These are phyloP conservation scores for Podosphaera fusca DNA, from an alignment of 2,329 filamentous ascomycete species.

Conservation along the genomic window DNA sequence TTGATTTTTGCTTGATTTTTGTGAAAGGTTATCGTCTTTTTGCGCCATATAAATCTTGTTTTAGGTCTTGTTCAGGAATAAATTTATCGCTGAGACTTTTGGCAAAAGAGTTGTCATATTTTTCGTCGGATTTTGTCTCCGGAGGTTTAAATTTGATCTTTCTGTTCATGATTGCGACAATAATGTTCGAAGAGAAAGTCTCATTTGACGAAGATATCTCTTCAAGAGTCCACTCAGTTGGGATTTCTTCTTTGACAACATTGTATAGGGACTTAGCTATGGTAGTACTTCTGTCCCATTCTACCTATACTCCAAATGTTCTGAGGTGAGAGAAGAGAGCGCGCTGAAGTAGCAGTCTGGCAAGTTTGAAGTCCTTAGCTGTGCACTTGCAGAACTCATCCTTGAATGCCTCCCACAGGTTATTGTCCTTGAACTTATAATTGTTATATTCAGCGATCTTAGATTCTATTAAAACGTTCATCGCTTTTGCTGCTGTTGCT, in stretches of 20 bases:
- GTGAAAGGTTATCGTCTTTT: constrained; percentile 1
- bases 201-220: not conserved
- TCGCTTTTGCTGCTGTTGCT: not conserved
- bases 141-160: not conserved
- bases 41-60: not conserved
- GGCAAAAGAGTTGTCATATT: not conserved
- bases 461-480: not conserved
- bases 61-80: not conserved
- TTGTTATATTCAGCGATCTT: not conserved
- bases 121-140: constrained; percentile 1
- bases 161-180: not conserved
- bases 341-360: not conserved
- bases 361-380: not conserved
- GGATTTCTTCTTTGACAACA: not conserved
- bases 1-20: constrained; percentile 1
- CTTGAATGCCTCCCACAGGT: not conserved
- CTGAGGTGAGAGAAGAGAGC: not conserved
- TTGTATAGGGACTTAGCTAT: constrained; percentile 1
- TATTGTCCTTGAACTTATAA: not conserved
- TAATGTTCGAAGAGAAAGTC: not conserved
- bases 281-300: not conserved
- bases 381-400: not conserved
- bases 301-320: not conserved
- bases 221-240: constrained; percentile 1
- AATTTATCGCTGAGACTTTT: not conserved